A percentile compares a stretch with the other conserved stretches of the same genome.
These are phyloP conservation scores for Colletotrichum phormii DNA, from an alignment of 2,329 filamentous ascomycete species.

Conservation along the genomic window DNA sequence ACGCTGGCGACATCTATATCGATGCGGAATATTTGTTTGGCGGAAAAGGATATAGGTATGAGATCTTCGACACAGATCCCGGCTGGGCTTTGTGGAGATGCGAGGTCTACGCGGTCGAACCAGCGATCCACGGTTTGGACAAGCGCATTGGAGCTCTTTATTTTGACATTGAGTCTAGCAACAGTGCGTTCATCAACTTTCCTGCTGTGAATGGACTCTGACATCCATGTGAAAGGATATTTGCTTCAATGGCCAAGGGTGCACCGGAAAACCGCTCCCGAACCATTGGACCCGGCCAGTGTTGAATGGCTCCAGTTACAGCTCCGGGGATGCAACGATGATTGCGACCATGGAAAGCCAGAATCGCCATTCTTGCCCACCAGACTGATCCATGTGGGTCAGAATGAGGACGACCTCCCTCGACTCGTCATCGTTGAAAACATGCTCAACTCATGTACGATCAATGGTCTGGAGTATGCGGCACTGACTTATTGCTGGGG, in stretches of 20 bases:
- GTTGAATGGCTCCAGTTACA: background rate
- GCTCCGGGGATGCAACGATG: background rate
- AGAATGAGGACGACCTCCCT: background rate
- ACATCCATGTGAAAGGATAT: background rate
- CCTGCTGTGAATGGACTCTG: background rate
- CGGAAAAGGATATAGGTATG: background rate
- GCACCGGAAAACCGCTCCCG: background rate
- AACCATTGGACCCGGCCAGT: background rate
- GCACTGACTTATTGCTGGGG: conserved; percentile 22
- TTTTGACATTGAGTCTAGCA: background rate
- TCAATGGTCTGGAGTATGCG: background rate
- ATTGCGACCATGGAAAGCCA: background rate
- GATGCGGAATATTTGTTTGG: background rate
- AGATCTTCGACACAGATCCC: background rate
- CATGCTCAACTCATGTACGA: background rate
- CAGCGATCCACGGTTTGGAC: fast-evolving
- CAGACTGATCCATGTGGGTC: background rate
- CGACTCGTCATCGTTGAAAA: background rate
- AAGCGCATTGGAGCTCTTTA: background rate
- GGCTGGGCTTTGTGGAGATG: conserved; percentile 4
- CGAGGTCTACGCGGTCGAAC: background rate
- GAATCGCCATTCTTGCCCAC: background rate
- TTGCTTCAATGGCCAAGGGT: background rate
- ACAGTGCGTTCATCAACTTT: background rate
- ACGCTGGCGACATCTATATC: background rate